Evolutionary conservation across 768 basidiomycete species (phyloP).

Genomic region (Tylopilus rubrobrunneus): DNA sequence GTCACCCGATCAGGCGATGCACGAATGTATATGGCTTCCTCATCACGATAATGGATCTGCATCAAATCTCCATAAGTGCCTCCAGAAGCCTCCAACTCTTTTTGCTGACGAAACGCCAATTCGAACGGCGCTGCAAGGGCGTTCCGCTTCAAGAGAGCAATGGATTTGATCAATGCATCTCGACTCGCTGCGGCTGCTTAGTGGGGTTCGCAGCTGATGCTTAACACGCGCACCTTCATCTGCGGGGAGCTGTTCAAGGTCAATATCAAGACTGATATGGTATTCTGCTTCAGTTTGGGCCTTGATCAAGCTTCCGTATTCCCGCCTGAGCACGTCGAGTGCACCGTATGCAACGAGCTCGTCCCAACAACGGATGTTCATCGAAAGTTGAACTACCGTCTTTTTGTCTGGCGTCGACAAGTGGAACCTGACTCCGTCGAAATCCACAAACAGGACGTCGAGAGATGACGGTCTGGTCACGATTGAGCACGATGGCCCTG

Average conservation of each 20-base stretch:
- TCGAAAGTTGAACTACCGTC: slow-evolving; percentile 79
- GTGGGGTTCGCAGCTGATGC: not conserved
- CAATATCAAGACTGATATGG: slow-evolving; percentile 81
- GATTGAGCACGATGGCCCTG: slow-evolving; percentile 7
- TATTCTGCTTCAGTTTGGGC: slow-evolving; percentile 80
- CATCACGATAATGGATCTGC: slow-evolving; percentile 91
- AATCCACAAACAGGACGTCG: slow-evolving; percentile 97
- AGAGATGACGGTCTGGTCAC: slow-evolving; percentile 75
- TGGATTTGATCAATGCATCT: slow-evolving; percentile 71
- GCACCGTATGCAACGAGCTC: slow-evolving; percentile 90
- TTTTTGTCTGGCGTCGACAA: slow-evolving; percentile 85
- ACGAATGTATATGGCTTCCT: slow-evolving; percentile 95
- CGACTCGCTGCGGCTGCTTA: slow-evolving; percentile 58
- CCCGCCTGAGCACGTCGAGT: slow-evolving; percentile 67
- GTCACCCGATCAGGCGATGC: slow-evolving; percentile 95
- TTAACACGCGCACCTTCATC: slow-evolving; percentile 57
- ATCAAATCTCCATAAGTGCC: slow-evolving; percentile 76
- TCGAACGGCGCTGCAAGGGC: slow-evolving; percentile 95
- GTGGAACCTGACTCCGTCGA: slow-evolving; percentile 94
- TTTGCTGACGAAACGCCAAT: slow-evolving; percentile 77
- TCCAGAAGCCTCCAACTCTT: slow-evolving; percentile 72
- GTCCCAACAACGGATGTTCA: slow-evolving; percentile 97
- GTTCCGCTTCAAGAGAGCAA: slow-evolving; percentile 87
- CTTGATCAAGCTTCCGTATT: slow-evolving; percentile 74
- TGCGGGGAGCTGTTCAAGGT: slow-evolving; percentile 81